Evolutionary conservation across 306 rosid genomes (phyloP).

Genomic region (Sphenostylis stenocarpa): DNA sequence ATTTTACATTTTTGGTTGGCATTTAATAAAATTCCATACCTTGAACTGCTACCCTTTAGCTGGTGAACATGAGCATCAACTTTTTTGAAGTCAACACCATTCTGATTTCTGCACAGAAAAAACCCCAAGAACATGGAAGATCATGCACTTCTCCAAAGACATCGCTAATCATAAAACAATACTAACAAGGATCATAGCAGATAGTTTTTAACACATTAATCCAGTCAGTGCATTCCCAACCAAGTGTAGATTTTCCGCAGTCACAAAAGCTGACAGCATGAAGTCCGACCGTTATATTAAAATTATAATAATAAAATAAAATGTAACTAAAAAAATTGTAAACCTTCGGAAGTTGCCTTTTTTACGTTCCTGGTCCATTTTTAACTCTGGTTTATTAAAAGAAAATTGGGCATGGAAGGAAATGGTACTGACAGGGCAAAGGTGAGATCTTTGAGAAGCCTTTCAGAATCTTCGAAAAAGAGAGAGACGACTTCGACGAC

Average conservation of each 20-base stretch:
- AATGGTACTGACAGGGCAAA: conserved; percentile 61
- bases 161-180: conserved; percentile 1
- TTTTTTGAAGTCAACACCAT: conserved; percentile 73
- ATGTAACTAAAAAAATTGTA: background rate
- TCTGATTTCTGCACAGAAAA: conserved; percentile 61
- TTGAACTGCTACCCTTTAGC: conserved; percentile 97
- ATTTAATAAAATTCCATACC: conserved; percentile 47
- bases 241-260: background rate
- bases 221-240: background rate
- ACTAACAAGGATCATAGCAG: background rate
- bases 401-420: background rate
- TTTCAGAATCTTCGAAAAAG: conserved; percentile 96
- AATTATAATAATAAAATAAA: background rate
- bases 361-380: background rate
- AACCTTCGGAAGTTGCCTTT: background rate
- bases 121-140: conserved; percentile 23
- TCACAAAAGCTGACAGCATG: background rate
- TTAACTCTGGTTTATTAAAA: too few species aligned
- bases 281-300: background rate
- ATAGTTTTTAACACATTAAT: background rate
- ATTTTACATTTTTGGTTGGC: conserved; percentile 3
- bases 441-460: conserved; percentile 88
- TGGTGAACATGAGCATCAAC: conserved; percentile 97
- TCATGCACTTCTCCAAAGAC: conserved; percentile 16
- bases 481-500: conserved; percentile 91